Evolutionary conservation across 1,139 yeast genomes (phyloP).

Genomic region (Saccharomyces pastorianus): DNA sequence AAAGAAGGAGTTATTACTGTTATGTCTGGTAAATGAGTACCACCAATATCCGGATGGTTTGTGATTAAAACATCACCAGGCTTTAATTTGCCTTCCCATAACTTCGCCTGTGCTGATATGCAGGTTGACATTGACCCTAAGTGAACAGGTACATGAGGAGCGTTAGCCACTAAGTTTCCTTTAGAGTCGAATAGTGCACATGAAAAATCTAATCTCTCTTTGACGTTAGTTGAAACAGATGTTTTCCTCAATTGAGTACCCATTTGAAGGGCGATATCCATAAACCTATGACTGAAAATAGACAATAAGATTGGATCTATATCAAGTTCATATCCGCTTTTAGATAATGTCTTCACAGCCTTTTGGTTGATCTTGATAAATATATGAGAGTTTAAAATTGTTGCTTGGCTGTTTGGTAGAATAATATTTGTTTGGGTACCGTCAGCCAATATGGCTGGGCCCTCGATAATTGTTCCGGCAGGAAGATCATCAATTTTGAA

Average conservation of each 20-base stretch:
- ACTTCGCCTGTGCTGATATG: slow-evolving; percentile 56
- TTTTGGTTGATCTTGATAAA: slow-evolving; percentile 36
- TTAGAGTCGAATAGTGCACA: slow-evolving; percentile 72
- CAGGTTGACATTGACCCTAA: slow-evolving; percentile 83
- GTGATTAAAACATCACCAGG: slow-evolving; percentile 72
- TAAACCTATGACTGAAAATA: slow-evolving; percentile 74
- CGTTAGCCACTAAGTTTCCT: slow-evolving; percentile 77
- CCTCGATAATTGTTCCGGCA: slow-evolving; percentile 48
- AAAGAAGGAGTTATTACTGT: slow-evolving; percentile 59
- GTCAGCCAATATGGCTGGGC: slow-evolving; percentile 82
- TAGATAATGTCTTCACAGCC: slow-evolving; percentile 29
- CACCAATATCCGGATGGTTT: slow-evolving; percentile 75
- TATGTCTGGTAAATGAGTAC: slow-evolving; percentile 76
- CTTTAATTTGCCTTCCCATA: slow-evolving; percentile 52
- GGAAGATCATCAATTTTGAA: slow-evolving; percentile 43
- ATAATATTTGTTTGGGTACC: slow-evolving; percentile 79
- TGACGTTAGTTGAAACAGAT: slow-evolving; percentile 77
- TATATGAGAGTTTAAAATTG: slow-evolving; percentile 54
- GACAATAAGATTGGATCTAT: slow-evolving; percentile 66
- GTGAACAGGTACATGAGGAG: slow-evolving; percentile 84
- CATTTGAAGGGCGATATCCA: slow-evolving; percentile 89
- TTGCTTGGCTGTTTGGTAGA: slow-evolving; percentile 64
- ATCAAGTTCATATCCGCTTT: slow-evolving; percentile 27
- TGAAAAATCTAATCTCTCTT: slow-evolving; percentile 75
- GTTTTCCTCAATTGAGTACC: slow-evolving; percentile 74